Evolutionary conservation across 2,329 filamentous ascomycete species (phyloP).

Genomic region (Colletotrichum theobromicola): DNA sequence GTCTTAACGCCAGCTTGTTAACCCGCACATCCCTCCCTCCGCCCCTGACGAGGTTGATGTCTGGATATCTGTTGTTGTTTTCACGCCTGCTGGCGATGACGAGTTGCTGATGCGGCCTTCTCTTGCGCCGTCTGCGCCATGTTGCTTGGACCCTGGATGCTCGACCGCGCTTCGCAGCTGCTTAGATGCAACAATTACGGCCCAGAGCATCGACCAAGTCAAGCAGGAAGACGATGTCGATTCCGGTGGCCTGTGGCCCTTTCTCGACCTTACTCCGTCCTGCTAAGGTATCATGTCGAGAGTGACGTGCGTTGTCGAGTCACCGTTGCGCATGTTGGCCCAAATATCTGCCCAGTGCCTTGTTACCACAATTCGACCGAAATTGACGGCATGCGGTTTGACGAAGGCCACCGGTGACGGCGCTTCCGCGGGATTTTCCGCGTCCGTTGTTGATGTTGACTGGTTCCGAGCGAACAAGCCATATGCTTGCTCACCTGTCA

Average conservation of each 20-base stretch:
- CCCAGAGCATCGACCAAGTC: background rate
- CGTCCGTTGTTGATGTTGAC: background rate
- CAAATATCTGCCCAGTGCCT: background rate
- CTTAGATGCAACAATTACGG: background rate
- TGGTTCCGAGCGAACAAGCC: background rate
- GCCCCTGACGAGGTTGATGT: background rate
- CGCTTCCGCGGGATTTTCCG: background rate
- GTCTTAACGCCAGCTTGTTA: slow-evolving; percentile 8
- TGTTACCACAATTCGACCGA: background rate
- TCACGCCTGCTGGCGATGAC: background rate
- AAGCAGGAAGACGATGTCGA: background rate
- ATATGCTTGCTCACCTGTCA: slow-evolving; percentile 3
- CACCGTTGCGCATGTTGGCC: background rate
- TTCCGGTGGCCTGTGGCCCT: background rate
- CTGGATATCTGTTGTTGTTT: background rate
- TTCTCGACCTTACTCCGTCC: background rate
- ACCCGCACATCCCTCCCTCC: background rate
- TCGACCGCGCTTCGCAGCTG: background rate
- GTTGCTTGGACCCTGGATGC: background rate
- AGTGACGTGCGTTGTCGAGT: background rate
- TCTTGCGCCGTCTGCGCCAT: background rate
- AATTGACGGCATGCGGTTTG: background rate
- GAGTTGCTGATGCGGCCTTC: slow-evolving; percentile 10
- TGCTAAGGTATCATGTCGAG: background rate
- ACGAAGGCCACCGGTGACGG: background rate